Base-by-base conservation (phyloP, 2,329 filamentous ascomycete genomes). In the Diaporthe sp. region DNA sequence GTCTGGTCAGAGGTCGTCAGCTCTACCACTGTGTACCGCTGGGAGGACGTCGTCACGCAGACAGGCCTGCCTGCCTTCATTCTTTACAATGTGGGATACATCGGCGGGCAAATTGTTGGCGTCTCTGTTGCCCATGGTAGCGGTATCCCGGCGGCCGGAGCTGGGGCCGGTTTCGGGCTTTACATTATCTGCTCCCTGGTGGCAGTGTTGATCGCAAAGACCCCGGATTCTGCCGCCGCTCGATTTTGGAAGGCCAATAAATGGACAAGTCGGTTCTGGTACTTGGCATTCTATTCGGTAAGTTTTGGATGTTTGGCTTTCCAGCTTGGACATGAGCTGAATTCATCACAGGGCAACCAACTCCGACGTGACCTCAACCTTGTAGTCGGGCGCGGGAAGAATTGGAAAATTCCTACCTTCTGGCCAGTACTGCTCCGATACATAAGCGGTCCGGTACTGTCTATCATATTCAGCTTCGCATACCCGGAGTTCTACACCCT, bases 251-350 rank as follows among this genome's bases (percentile, higher is more conserved):
- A 81, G 4, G 79, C 78, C 8, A 88, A 85, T 51, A 74, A 78
- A 0, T 80, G 85, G 34, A 49, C 85, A 1, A 80, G 82, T 51
- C 84, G 84, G 1, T 85, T 90, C 61, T 91, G 88, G 87, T 91
- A 87, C 76, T 78, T 91, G 47, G 83, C 84, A 0, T 89, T 90
- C 76, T 91, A 91, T 81, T 91, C 89, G n/a, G 89, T 90, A 85
- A 82, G 87, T 79, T 49, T 6, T 28, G n/a, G 4, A 42, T 22
- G 10, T 8, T 13, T 25, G 25, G 6, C 2, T 7, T 1, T 60
- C 65, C 10, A 3, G 13, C 3, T 9, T 25, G 13, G 1, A 17
- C 10, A 1, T 1, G 1, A 13, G 2, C 74, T 77, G 44, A 73
- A 10, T 13, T 17, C 44, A 25, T 60, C 22, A 83, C 71, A 90